These are phyloP conservation scores for Neurospora discreta DNA, from an alignment of 495 filamentous ascomycete species.

Conservation along the genomic window DNA sequence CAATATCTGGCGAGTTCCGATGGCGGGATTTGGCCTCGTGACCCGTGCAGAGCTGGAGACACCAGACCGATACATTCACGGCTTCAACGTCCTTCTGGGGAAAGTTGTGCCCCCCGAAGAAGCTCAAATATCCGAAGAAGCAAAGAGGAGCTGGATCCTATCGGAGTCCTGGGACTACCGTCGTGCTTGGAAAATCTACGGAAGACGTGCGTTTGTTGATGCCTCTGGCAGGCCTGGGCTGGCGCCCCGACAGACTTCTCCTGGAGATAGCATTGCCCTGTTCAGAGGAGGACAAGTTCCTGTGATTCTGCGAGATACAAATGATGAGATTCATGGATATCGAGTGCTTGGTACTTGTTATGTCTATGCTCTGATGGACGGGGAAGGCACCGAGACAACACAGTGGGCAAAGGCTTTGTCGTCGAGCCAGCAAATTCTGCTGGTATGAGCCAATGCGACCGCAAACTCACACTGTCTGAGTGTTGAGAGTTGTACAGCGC, in stretches of 20 bases:
- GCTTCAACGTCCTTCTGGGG: neutral
- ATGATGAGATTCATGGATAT: neutral
- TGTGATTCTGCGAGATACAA: conserved; percentile 6
- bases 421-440: neutral
- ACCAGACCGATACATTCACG: neutral
- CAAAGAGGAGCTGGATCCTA: neutral
- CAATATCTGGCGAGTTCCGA: neutral
- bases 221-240: conserved; percentile 1
- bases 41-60: neutral
- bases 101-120: neutral
- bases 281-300: neutral
- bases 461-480: neutral
- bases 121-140: neutral
- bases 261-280: neutral
- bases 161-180: neutral
- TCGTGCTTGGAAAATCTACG: neutral
- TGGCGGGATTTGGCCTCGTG: neutral
- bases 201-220: neutral
- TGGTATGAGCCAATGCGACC: neutral
- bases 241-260: neutral
- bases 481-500: neutral
- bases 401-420: neutral
- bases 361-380: conserved; percentile 12
- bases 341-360: conserved; percentile 10
- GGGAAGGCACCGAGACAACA: conserved; percentile 1